Evolutionary conservation across 2,329 filamentous ascomycete genomes (phyloP), one percentile per base, ranked within the genome.

Genomic region (Pseudogymnoascus sp.): DNA sequence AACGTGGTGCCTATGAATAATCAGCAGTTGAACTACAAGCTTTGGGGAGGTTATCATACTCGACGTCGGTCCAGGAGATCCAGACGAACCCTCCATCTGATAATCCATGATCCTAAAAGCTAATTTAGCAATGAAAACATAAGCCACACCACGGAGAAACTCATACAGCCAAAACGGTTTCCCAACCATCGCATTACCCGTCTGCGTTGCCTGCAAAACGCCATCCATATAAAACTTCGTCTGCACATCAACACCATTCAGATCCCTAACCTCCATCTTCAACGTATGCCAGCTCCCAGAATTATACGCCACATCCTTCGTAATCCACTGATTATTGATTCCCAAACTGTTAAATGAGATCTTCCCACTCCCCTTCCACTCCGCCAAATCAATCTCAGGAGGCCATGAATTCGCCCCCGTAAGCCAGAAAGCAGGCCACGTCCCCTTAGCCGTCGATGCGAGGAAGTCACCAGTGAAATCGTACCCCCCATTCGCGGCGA

Each of bases 391-490:
- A 62, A 85, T 79, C 76, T 85, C 83, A 0, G 83, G 83, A 14
- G 82, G 83, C 83, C 83, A 85, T 0, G 77, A 75, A 49, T 81
- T 69, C 0, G 81, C 81, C 0, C 76, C 81, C 1, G 81, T 84
- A 12, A 85, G 71, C 83, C 82, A 85, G 67, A 85, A 85, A 0
- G 83, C 83, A 0, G 83, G 82, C 83, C 83, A 85, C 0, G 81
- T 83, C 1, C 68, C 68, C 45, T 63, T 64, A 3, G 5, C 80
- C 77, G 63, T 74, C 67, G 77, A 70, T 0, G 77, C 77, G 60
- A 74, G 69, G 63, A 79, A 77, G 11, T 73, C 70, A 0, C 71
- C 77, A 1, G 64, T 66, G 65, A 80, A 77, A 55, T 77, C 71
- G 8, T 76, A 71, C 0, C 76, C 77, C 1, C 76, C 75, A 0